A percentile compares a stretch with the other conserved stretches of the same genome.
phyloP scores from a whole-genome alignment of 306 rosid species.

The Lathyrus aphaca region DNA sequence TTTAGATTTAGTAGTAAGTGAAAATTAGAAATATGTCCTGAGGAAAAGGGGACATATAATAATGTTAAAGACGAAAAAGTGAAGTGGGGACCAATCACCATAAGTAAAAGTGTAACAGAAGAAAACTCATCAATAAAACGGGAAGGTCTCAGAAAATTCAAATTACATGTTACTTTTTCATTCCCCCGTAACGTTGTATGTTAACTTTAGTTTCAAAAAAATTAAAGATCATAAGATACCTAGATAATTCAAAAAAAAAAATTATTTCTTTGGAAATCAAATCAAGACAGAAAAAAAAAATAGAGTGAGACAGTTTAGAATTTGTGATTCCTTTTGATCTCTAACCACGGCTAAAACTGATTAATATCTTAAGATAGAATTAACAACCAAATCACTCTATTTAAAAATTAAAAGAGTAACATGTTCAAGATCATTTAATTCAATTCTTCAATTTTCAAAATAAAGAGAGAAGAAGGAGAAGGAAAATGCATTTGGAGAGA shows the following conservation, averaged over 20 bases:
- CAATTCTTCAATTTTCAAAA: not conserved
- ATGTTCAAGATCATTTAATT: not conserved
- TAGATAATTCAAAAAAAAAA: not conserved
- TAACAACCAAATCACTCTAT: not conserved
- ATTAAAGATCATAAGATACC: not conserved
- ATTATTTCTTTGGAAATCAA: not conserved
- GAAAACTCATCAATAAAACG: conserved; percentile 9
- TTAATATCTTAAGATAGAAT: conserved; percentile 5
- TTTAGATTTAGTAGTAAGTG: not conserved
- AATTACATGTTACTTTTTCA: conserved; percentile 16
- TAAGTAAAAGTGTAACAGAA: conserved; percentile 18
- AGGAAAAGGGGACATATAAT: conserved; percentile 4
- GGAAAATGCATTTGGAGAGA: not conserved
- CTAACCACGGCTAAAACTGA: not conserved
- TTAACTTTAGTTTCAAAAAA: not conserved
- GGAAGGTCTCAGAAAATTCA: conserved; percentile 40
- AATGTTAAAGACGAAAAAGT: conserved; percentile 31
- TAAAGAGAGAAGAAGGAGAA: not conserved
- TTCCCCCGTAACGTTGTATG: not conserved
- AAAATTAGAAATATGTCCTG: not conserved
- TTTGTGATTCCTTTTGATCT: not conserved
- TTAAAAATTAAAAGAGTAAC: too few relatives aligned
- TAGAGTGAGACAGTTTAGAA: conserved; percentile 20
- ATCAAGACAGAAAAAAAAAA: not conserved
- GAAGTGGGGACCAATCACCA: conserved; percentile 40